Conservation (phyloP, 805 yeast species). For the Diddensiella transvaalensis region DNA sequence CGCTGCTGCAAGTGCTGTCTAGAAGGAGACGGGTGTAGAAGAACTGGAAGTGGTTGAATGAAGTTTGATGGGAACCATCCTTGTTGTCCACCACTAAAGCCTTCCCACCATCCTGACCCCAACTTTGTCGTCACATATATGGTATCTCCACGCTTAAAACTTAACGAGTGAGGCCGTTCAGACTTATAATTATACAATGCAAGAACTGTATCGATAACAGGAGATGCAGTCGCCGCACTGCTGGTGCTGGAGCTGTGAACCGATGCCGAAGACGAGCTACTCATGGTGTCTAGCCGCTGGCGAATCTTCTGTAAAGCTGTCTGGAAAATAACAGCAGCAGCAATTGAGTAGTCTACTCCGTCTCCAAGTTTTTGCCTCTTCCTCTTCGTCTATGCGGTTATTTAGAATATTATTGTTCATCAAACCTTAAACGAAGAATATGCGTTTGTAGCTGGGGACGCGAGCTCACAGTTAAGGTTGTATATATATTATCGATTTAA, state of each 20-base stretch:
- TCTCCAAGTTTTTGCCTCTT: too few species aligned
- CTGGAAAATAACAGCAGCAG: too few species aligned
- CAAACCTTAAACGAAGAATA: too few species aligned
- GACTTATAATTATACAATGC: constrained; percentile 52
- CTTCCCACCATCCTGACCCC: constrained; percentile 86
- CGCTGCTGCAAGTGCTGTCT: too few species aligned
- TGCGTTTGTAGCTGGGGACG: too few species aligned
- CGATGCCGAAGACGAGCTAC: constrained; percentile 6
- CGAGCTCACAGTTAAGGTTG: too few species aligned
- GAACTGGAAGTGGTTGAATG: constrained; percentile 39
- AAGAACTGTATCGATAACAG: constrained; percentile 48
- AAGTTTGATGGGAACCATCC: constrained; percentile 86
- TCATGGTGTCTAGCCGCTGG: too few species aligned
- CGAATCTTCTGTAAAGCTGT: not conserved
- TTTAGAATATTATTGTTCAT: too few species aligned
- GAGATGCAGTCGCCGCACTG: not conserved
- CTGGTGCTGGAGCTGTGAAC: not conserved
- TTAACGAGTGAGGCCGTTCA: constrained; percentile 49
- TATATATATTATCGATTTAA: too few species aligned
- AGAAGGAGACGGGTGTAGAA: constrained; percentile 1
- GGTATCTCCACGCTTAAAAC: constrained; percentile 61
- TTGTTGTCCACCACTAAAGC: constrained; percentile 51
- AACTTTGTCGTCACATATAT: constrained; percentile 64
- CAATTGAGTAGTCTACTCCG: too few species aligned
- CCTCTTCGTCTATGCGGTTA: too few species aligned